Base-by-base conservation (phyloP, 352 stramenopile species). In the Phytopythium litorale region DNA sequence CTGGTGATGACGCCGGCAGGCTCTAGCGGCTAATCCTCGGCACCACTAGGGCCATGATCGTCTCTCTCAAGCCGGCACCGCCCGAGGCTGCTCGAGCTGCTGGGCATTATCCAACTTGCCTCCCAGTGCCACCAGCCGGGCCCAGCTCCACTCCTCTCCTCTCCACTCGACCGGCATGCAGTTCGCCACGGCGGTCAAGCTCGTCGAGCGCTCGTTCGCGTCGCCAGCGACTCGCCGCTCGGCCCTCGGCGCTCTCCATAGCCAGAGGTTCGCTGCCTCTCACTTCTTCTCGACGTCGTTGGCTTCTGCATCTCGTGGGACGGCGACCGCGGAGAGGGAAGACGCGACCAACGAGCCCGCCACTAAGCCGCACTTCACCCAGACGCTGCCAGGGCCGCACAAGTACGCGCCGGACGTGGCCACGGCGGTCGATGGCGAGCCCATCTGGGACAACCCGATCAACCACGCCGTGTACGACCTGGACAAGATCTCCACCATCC, bases 381-480 rank as follows among this genome's bases (percentile, higher is more conserved):
- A 58, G 58, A 66, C 42, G 30, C 30, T 56, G 1, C 49, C 49
- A 7, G 49, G 49, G 0, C 49, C 49, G 30, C 49, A 56, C 49
- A 56, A 56, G 49, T 38, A 56, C 49, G 25, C 49, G 25, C 49
- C 49, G 16, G 49, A 56, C 25, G 11, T n/a, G n/a, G 8, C n/a
- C n/a, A 5, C 43, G n/a, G 45, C 54, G 7, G 21, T 57, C 49
- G 25, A 51, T 4, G 49, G 33, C 1, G 52, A 58, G 33, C 30
- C 60, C 1, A n/a, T 57, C 3, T 74, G 72, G 70, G 76, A 83
- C 16, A 84, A 84, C 52, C 68, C 68, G 3, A 40, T 77, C 12
- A 69, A 67, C 0, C 79, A 89, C 54, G 38, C 71, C 4, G 70
- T 77, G 6, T 79, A 86, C 68, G 71, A 78, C 28, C 62, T 76